These are phyloP conservation scores for Trichoderma brevicompactum DNA, from an alignment of 2,329 filamentous ascomycete species.

Conservation along the genomic window DNA sequence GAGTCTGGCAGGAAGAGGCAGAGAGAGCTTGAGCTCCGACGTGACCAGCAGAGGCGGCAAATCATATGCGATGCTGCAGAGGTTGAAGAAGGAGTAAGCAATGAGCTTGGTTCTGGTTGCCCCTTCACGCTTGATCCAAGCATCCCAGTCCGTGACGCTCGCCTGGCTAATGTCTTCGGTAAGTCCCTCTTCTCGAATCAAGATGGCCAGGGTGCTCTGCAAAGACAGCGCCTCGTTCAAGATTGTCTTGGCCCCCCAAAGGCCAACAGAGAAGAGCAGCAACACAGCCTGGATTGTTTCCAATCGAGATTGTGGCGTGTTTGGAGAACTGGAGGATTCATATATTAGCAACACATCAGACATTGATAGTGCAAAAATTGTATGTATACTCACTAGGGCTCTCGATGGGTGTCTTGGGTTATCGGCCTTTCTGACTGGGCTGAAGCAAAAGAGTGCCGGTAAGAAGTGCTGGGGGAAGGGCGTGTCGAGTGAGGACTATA, in stretches of 20 bases:
- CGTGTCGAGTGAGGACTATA: conserved; percentile 65
- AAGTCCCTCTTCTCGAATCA: conserved; percentile 63
- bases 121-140: conserved; percentile 62
- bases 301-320: conserved; percentile 61
- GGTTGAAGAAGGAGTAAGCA: conserved; percentile 65
- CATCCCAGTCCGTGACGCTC: conserved; percentile 58
- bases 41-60: conserved; percentile 62
- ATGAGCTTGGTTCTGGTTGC: conserved; percentile 63
- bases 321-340: conserved; percentile 53
- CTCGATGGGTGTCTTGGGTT: conserved; percentile 62
- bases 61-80: conserved; percentile 66
- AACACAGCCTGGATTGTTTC: conserved; percentile 69
- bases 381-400: conserved; percentile 57
- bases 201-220: conserved; percentile 61
- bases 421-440: conserved; percentile 60
- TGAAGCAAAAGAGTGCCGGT: conserved; percentile 63
- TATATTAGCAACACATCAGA: not conserved
- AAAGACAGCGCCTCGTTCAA: conserved; percentile 63
- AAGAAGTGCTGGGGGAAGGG: conserved; percentile 61
- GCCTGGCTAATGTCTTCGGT: conserved; percentile 53
- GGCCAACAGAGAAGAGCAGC: conserved; percentile 62
- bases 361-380: too few species aligned
- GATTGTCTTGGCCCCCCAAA: conserved; percentile 65
- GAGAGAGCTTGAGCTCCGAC: conserved; percentile 59
- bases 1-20: conserved; percentile 59